Evolutionary conservation across 371 early-diverging fungal species (phyloP).

Genomic region (Mortierella polycephala): DNA sequence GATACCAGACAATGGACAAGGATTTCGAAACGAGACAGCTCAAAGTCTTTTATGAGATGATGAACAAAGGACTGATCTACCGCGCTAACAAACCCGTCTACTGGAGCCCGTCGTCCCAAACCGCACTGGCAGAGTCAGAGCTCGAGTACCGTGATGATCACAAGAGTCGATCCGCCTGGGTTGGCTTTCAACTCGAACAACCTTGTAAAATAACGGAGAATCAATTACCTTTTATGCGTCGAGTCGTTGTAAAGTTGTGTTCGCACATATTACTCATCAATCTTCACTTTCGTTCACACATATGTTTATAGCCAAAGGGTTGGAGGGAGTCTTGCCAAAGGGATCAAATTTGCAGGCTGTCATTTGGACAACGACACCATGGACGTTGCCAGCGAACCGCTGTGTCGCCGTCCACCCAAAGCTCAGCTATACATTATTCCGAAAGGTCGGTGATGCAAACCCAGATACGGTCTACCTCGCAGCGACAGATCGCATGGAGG

Average conservation of each 20-base stretch:
- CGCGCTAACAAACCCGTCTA: conserved; percentile 81
- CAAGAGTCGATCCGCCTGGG: conserved; percentile 79
- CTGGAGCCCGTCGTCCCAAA: conserved; percentile 93
- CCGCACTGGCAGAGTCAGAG: conserved; percentile 94
- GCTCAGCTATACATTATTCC: conserved; percentile 74
- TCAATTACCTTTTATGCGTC: background rate
- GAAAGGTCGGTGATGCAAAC: conserved; percentile 28
- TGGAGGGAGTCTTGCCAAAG: conserved; percentile 18
- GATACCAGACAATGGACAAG: conserved; percentile 81
- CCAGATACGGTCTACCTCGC: conserved; percentile 58
- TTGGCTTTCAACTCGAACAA: conserved; percentile 64
- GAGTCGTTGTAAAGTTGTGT: too few species aligned
- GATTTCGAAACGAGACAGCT: conserved; percentile 86
- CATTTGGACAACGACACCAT: conserved; percentile 98
- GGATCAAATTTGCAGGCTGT: conserved; percentile 61
- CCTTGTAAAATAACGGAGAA: conserved; percentile 46
- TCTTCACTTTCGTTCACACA: background rate
- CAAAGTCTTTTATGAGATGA: conserved; percentile 81
- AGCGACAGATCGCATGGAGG: conserved; percentile 60
- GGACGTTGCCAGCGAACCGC: conserved; percentile 93
- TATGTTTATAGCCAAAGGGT: conserved; percentile 17
- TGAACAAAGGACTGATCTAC: conserved; percentile 66
- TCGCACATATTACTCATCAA: too few species aligned
- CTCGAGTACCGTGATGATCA: conserved; percentile 91
- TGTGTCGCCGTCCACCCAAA: conserved; percentile 85